phyloP scores from a whole-genome alignment of 169 alveolate species.

The Ichthyophthirius multifiliis region DNA sequence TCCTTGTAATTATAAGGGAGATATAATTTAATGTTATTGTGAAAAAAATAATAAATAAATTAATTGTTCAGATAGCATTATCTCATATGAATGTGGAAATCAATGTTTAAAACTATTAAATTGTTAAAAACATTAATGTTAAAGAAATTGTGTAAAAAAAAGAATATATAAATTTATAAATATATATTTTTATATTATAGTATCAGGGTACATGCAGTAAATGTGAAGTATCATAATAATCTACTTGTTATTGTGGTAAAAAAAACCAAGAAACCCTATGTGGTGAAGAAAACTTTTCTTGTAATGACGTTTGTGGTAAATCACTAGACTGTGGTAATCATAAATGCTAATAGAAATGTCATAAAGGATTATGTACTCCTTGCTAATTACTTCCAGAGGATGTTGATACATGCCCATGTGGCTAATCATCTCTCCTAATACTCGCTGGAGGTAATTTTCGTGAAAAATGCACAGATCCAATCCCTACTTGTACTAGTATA shows the following conservation, averaged over 20 bases:
- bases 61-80: conserved; percentile 63
- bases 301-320: conserved; percentile 66
- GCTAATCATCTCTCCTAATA: conserved; percentile 46
- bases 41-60: conserved; percentile 63
- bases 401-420: conserved; percentile 77
- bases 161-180: background rate
- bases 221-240: conserved; percentile 49
- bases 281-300: conserved; percentile 52
- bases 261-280: conserved; percentile 57
- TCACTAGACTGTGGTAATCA: conserved; percentile 75
- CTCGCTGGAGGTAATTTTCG: conserved; percentile 49
- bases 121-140: conserved; percentile 74
- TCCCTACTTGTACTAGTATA: conserved; percentile 71
- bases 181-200: background rate
- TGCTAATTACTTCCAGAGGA: conserved; percentile 65
- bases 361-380: conserved; percentile 67
- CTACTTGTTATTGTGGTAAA: conserved; percentile 73
- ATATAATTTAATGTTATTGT: conserved; percentile 73
- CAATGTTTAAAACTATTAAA: conserved; percentile 73
- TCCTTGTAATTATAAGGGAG: conserved; percentile 74
- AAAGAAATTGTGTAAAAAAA: conserved; percentile 29
- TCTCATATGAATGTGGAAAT: conserved; percentile 62
- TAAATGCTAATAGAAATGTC: conserved; percentile 67
- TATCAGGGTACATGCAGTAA: conserved; percentile 74
- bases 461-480: conserved; percentile 62